Evolutionary conservation across 768 basidiomycete genomes (phyloP).

Genomic region (Suillus cothurnatus): DNA sequence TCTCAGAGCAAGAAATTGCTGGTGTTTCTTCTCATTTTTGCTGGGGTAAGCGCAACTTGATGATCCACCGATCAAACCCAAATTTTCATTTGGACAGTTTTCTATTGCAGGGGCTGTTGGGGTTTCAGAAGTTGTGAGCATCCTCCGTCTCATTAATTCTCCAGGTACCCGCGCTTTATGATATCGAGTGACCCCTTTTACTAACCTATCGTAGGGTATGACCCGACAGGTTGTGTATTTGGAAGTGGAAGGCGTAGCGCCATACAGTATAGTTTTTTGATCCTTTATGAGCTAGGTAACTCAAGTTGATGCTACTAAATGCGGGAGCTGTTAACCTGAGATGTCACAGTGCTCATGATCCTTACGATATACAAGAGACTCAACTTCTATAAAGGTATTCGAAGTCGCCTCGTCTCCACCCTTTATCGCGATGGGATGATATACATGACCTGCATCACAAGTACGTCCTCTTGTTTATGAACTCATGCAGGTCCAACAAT

Average conservation of each 20-base stretch:
- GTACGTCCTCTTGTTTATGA: not conserved
- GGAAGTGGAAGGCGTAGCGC: not conserved
- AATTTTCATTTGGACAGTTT: not conserved
- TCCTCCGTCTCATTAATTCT: not conserved
- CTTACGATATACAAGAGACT: slow-evolving; percentile 2
- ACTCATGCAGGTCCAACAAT: not conserved
- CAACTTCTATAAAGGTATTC: not conserved
- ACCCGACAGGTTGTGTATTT: not conserved
- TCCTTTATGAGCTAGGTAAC: slow-evolving; percentile 1
- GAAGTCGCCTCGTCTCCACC: not conserved
- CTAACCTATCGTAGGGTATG: not conserved
- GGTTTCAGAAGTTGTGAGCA: not conserved
- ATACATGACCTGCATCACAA: not conserved
- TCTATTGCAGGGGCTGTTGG: not conserved
- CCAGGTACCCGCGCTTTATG: not conserved
- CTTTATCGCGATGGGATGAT: not conserved
- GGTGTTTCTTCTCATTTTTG: not conserved
- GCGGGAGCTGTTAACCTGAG: not conserved
- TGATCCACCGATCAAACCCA: not conserved
- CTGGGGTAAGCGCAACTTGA: not conserved
- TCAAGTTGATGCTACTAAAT: not conserved
- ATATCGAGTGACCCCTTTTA: not conserved
- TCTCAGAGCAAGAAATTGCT: not conserved
- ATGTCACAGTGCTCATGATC: slow-evolving; percentile 2
- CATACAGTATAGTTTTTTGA: not conserved